These are phyloP conservation scores for Fonsecaea nubica DNA, from an alignment of 2,329 filamentous ascomycete species.

Conservation along the genomic window DNA sequence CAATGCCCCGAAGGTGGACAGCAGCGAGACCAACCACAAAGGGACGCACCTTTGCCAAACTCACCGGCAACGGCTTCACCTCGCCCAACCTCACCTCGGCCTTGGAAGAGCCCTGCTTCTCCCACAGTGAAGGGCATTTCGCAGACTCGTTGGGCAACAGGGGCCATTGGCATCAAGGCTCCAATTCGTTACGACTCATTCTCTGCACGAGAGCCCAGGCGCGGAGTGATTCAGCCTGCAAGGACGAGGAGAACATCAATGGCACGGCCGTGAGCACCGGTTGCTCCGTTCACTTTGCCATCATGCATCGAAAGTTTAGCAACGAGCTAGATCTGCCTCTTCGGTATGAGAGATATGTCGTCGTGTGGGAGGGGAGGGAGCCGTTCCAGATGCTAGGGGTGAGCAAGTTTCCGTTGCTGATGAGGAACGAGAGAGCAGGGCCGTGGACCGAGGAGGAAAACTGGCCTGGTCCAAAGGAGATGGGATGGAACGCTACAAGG, in stretches of 20 bases:
- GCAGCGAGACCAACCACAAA: neutral
- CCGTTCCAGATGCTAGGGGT: conserved; percentile 49
- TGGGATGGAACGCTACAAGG: conserved; percentile 9
- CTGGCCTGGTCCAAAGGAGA: conserved; percentile 39
- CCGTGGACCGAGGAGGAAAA: conserved; percentile 47
- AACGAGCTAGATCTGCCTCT: conserved; percentile 46
- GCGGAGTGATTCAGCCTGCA: conserved; percentile 21
- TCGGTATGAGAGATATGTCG: conserved; percentile 49
- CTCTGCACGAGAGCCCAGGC: conserved; percentile 43
- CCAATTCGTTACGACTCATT: conserved; percentile 48
- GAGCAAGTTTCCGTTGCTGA: conserved; percentile 45
- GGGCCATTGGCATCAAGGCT: conserved; percentile 50
- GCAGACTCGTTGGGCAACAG: conserved; percentile 34
- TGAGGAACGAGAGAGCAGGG: conserved; percentile 47
- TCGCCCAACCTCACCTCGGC: conserved; percentile 44
- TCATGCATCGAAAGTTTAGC: conserved; percentile 48
- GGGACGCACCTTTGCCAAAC: conserved; percentile 44
- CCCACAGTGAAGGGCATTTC: conserved; percentile 23
- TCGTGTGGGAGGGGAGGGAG: conserved; percentile 46
- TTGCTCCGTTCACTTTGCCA: conserved; percentile 45
- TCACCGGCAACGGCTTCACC: conserved; percentile 43
- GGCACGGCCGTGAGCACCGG: conserved; percentile 21
- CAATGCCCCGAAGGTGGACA: neutral
- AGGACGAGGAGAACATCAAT: conserved; percentile 26
- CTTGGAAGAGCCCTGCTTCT: conserved; percentile 42